phyloP scores from a whole-genome alignment of 1,139 yeast species.

The Saccharomyces hybrid region DNA sequence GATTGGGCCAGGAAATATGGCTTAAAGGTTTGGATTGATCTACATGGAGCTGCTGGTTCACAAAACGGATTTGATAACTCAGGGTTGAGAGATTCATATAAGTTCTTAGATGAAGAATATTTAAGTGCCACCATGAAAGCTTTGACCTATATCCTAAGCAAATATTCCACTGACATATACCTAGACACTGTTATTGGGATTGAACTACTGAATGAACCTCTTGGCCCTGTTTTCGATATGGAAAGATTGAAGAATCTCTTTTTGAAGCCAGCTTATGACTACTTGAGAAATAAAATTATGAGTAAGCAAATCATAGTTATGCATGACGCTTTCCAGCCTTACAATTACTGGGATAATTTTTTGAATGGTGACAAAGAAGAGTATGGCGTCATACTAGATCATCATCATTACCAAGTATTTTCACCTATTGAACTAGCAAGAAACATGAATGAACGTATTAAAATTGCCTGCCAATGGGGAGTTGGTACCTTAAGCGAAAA shows the following conservation, averaged over 20 bases:
- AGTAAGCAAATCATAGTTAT: slow-evolving; percentile 32
- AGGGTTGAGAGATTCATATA: slow-evolving; percentile 62
- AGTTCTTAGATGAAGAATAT: slow-evolving; percentile 51
- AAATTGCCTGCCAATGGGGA: slow-evolving; percentile 60
- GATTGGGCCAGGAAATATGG: slow-evolving; percentile 61
- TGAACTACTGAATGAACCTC: slow-evolving; percentile 87
- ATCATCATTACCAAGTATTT: slow-evolving; percentile 89
- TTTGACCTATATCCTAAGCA: slow-evolving; percentile 38
- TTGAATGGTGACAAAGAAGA: slow-evolving; percentile 35
- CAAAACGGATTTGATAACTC: slow-evolving; percentile 97
- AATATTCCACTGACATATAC: slow-evolving; percentile 58
- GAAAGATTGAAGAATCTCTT: slow-evolving; percentile 51
- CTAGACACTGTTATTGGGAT: slow-evolving; percentile 74
- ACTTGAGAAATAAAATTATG: slow-evolving; percentile 29
- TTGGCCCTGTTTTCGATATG: slow-evolving; percentile 61
- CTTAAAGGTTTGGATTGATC: slow-evolving; percentile 80
- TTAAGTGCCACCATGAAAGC: slow-evolving; percentile 31
- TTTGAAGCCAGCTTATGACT: slow-evolving; percentile 32
- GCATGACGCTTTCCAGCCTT: slow-evolving; percentile 51
- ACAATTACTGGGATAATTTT: slow-evolving; percentile 58
- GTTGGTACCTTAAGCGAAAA: slow-evolving; percentile 41
- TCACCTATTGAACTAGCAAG: slow-evolving; percentile 51
- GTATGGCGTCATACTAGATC: slow-evolving; percentile 74
- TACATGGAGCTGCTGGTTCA: slow-evolving; percentile 94
- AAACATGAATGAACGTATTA: slow-evolving; percentile 53